Evolutionary conservation across 345 rosid genomes (phyloP).

Genomic region (Punica granatum): DNA sequence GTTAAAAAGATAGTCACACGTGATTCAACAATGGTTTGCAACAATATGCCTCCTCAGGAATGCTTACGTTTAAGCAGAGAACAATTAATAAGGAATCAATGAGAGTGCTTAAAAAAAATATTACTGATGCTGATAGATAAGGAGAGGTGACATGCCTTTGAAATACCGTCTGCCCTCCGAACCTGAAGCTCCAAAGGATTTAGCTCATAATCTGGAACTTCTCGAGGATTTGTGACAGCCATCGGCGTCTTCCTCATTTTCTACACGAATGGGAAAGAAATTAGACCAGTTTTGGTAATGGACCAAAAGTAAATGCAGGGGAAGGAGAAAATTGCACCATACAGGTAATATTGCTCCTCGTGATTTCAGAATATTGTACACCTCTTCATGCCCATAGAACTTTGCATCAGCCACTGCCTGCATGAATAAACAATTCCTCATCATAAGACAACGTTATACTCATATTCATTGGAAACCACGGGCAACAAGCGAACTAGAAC

Average conservation of each 20-base stretch:
- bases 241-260: constrained; percentile 94
- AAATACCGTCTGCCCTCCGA: constrained; percentile 71
- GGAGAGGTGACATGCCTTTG: constrained; percentile 48
- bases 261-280: constrained; percentile 28
- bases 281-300: constrained; percentile 2
- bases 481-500: not conserved
- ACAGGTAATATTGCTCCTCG: constrained; percentile 92
- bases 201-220: constrained; percentile 94
- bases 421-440: constrained; percentile 1
- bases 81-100: not conserved
- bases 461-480: not conserved
- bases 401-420: constrained; percentile 96
- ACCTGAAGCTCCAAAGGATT: constrained; percentile 89
- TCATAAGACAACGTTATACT: not conserved
- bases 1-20: not conserved
- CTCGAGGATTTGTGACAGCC: constrained; percentile 82
- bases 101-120: not conserved
- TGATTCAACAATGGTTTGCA: not conserved
- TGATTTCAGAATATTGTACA: constrained; percentile 72
- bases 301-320: constrained; percentile 1
- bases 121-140: not conserved
- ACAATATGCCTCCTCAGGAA: not conserved
- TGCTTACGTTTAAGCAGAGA: not conserved
- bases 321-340: constrained; percentile 11
- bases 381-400: constrained; percentile 76